phyloP scores from a whole-genome alignment of 1,284 basidiomycete genomes.

The Malassezia slooffiae region DNA sequence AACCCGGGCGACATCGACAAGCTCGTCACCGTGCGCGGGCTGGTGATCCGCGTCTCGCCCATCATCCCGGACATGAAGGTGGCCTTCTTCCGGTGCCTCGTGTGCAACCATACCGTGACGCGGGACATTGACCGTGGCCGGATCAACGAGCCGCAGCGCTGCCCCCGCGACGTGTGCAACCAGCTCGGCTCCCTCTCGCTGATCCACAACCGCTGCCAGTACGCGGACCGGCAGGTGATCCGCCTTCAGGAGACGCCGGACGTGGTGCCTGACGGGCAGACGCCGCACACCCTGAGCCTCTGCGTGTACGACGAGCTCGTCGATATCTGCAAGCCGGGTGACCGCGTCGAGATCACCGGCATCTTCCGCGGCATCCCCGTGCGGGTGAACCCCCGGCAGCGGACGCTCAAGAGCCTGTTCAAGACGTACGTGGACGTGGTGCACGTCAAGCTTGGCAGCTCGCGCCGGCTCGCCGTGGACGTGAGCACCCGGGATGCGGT shows the following conservation, averaged over 20 bases:
- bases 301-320: slow-evolving; percentile 96
- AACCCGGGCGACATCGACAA: slow-evolving; percentile 49
- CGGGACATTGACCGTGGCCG: slow-evolving; percentile 92
- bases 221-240: slow-evolving; percentile 87
- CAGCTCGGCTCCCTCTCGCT: slow-evolving; percentile 80
- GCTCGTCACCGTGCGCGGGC: slow-evolving; percentile 84
- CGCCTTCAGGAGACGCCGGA: slow-evolving; percentile 95
- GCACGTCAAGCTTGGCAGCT: slow-evolving; percentile 68
- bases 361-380: slow-evolving; percentile 91
- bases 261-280: slow-evolving; percentile 93
- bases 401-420: slow-evolving; percentile 87
- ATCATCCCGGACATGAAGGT: slow-evolving; percentile 97
- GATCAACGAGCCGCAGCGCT: slow-evolving; percentile 80
- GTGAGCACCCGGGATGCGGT: slow-evolving; percentile 58
- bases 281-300: slow-evolving; percentile 88
- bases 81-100: slow-evolving; percentile 95
- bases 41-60: slow-evolving; percentile 92
- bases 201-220: slow-evolving; percentile 92
- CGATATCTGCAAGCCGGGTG: slow-evolving; percentile 86
- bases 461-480: slow-evolving; percentile 65
- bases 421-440: slow-evolving; percentile 94
- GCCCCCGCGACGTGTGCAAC: slow-evolving; percentile 82
- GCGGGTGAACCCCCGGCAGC: slow-evolving; percentile 78
- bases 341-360: slow-evolving; percentile 78
- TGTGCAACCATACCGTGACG: slow-evolving; percentile 84